These are phyloP conservation scores for Wolfiporia cocos DNA, from an alignment of 1,284 basidiomycete species.

Conservation along the genomic window DNA sequence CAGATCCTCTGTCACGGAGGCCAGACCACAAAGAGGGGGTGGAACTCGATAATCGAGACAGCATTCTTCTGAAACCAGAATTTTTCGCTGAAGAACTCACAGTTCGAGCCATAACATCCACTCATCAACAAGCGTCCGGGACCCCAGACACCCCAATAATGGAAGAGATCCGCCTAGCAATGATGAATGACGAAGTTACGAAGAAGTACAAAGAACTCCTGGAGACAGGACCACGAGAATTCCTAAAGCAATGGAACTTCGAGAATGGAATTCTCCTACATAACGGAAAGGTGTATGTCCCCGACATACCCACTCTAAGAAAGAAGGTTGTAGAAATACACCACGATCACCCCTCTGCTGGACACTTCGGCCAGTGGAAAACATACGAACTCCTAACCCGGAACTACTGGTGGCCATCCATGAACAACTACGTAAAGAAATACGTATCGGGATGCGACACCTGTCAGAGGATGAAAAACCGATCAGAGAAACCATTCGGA, in stretches of 20 bases:
- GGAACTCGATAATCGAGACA: slow-evolving; percentile 7
- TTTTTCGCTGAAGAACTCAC: too few species aligned
- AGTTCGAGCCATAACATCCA: neutral
- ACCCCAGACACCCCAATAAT: neutral
- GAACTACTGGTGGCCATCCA: neutral
- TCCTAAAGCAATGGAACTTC: neutral
- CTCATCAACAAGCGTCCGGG: neutral
- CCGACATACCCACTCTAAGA: slow-evolving; percentile 16
- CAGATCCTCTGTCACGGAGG: slow-evolving; percentile 8
- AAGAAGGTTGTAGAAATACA: slow-evolving; percentile 18
- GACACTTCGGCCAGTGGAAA: slow-evolving; percentile 29
- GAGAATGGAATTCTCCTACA: slow-evolving; percentile 23
- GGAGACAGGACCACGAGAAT: neutral
- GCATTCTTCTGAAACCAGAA: slow-evolving; percentile 9
- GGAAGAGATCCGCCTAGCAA: neutral
- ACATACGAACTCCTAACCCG: neutral
- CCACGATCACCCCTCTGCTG: slow-evolving; percentile 22
- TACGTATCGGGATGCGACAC: slow-evolving; percentile 24
- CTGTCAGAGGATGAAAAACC: slow-evolving; percentile 13
- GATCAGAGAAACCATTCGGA: neutral
- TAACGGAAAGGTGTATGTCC: slow-evolving; percentile 23
- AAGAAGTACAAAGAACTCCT: neutral
- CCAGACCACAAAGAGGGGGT: slow-evolving; percentile 10
- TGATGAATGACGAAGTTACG: neutral
- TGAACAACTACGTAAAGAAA: neutral